Base-by-base conservation (phyloP, 805 yeast genomes). In the Ogataea methanolica region DNA sequence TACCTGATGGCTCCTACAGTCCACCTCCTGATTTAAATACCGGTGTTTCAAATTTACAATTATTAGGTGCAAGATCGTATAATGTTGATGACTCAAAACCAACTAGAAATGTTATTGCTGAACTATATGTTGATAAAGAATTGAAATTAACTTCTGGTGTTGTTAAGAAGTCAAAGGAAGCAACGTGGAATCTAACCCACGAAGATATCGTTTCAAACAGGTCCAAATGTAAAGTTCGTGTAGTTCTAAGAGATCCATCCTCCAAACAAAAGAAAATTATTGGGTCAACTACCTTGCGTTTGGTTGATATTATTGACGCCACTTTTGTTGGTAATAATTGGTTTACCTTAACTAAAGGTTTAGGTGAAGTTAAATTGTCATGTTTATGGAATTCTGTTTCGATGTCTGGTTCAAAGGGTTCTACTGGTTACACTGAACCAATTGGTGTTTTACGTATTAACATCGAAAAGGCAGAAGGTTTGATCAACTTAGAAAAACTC, bases 11-110 rank as follows among this genome's bases (percentile, higher is more conserved):
- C 43, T 83, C 91, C 2, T 73, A 78, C 45, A 83, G 82, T 54
- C 89, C 95, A 42, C 87, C 95, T 41, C 96, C 96, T 40, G 97
- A 89, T 55, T 79, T 88, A 63, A 92, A 92, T 69, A 89, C 97
- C 15, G 99, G 99, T 75, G 83, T 95, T 57, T 80, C 85, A 19
- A 76, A 82, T 58, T 69, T 92, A 55, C 85, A 82, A 50, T 67
- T 88, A 42, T 61, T 71, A 31, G 86, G 81, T 55, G 84, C 86
- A 23, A 80, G 88, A 68, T 79, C 73, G 47, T 72, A 74, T 63
- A 56, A 66, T 36, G 58, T 55, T 33, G 71, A 68, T 42, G 71
- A 66, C 31, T 56, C 56, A 15, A 78, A 72, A 49, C 80, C 80
- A 47, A 70, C 31, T 9, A 11, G 77, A 7, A 68, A 87, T 5